Conservation (phyloP, 2,329 filamentous ascomycete genomes). For the Didymella arachidicola region DNA sequence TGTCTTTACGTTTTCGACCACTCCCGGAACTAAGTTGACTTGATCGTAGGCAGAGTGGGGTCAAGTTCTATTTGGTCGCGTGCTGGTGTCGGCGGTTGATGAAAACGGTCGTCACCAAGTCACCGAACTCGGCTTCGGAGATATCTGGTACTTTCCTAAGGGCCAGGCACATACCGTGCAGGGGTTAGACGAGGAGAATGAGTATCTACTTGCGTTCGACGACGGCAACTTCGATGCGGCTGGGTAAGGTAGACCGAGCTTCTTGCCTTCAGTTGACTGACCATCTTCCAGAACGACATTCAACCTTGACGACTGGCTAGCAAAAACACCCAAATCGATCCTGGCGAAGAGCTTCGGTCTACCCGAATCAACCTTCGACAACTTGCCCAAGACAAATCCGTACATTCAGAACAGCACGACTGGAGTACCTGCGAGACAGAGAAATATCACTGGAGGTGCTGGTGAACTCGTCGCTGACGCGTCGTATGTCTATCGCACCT, state of each 20-base stretch:
- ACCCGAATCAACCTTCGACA: constrained; percentile 65
- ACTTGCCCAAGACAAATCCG: constrained; percentile 64
- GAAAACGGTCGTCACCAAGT: not conserved
- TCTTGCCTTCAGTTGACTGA: not conserved
- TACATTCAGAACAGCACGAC: constrained; percentile 67
- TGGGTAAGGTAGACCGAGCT: not conserved
- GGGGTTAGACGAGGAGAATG: not conserved
- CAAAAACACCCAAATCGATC: not conserved
- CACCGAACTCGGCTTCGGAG: not conserved
- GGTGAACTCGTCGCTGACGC: constrained; percentile 40
- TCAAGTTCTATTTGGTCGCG: not conserved
- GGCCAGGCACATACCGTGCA: not conserved
- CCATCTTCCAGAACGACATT: not conserved
- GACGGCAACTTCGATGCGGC: not conserved
- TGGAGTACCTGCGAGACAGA: constrained; percentile 50
- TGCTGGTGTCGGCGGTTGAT: not conserved
- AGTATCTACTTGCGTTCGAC: not conserved
- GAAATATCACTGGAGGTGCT: constrained; percentile 57
- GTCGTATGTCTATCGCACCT: constrained; percentile 67
- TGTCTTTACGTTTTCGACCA: not conserved
- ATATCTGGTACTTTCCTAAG: not conserved
- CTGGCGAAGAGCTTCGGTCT: constrained; percentile 54
- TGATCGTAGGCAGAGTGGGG: not conserved
- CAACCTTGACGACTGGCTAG: not conserved
- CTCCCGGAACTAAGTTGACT: not conserved